Conservation (phyloP, 345 rosid genomes). For the Camelina hispida region DNA sequence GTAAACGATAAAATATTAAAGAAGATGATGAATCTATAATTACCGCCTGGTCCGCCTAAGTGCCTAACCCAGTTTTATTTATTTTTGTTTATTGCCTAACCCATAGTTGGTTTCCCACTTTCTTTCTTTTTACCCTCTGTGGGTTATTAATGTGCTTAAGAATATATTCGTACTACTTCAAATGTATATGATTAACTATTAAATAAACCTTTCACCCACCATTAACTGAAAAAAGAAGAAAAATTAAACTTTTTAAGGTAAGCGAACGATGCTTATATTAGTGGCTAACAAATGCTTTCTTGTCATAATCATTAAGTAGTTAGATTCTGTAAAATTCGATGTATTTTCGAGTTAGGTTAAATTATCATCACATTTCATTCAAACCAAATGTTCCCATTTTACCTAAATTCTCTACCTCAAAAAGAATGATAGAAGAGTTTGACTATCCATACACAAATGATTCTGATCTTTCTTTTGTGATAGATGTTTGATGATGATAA, state of each 20-base stretch:
- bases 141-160: slow-evolving; percentile 34
- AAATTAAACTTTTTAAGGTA: slow-evolving; percentile 20
- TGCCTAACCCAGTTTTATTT: slow-evolving; percentile 26
- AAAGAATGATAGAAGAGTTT: slow-evolving; percentile 15
- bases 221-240: slow-evolving; percentile 11
- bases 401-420: slow-evolving; percentile 11
- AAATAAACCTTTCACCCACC: slow-evolving; percentile 29
- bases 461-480: slow-evolving; percentile 16
- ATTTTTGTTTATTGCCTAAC: slow-evolving; percentile 7
- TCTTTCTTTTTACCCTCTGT: slow-evolving; percentile 23
- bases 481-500: slow-evolving; percentile 17
- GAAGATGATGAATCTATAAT: slow-evolving; percentile 24
- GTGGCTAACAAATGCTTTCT: slow-evolving; percentile 37
- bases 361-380: slow-evolving; percentile 8
- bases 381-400: slow-evolving; percentile 22
- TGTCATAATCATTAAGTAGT: slow-evolving; percentile 36
- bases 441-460: slow-evolving; percentile 10
- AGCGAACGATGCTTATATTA: slow-evolving; percentile 42
- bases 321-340: slow-evolving; percentile 21
- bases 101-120: slow-evolving; percentile 36
- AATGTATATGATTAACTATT: slow-evolving; percentile 24
- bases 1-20: slow-evolving; percentile 20
- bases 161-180: slow-evolving; percentile 42
- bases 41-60: slow-evolving; percentile 18
- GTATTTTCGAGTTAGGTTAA: slow-evolving; percentile 16